Evolutionary conservation across 2,329 filamentous ascomycete genomes (phyloP).

Genomic region (Macrophomina tecta): DNA sequence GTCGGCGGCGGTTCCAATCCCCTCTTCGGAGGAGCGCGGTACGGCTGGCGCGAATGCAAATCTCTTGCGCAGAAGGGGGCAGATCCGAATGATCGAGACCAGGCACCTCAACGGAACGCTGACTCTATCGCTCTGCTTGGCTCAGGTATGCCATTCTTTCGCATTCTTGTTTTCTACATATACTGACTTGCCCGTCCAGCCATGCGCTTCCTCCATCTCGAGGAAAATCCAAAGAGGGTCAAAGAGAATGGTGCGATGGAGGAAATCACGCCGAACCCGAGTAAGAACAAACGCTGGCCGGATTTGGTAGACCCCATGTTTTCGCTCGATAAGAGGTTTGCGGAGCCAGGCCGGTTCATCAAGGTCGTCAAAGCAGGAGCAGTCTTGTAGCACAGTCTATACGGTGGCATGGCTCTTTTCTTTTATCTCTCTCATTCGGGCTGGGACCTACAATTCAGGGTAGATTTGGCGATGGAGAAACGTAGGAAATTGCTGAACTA

Average conservation of each 20-base stretch:
- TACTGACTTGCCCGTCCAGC: background rate
- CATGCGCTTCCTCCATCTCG: background rate
- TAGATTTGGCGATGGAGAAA: background rate
- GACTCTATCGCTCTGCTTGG: background rate
- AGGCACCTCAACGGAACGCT: background rate
- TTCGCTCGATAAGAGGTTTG: background rate
- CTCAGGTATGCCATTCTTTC: background rate
- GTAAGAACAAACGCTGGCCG: background rate
- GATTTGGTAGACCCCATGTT: background rate
- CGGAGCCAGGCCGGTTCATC: background rate
- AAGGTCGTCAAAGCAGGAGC: background rate
- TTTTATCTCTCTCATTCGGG: background rate
- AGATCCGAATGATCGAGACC: background rate
- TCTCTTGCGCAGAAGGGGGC: background rate
- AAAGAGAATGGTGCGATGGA: background rate
- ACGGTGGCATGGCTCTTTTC: background rate
- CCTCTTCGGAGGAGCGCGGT: background rate
- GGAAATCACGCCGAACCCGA: background rate
- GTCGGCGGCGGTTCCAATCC: background rate
- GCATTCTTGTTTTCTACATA: background rate
- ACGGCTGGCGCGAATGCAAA: background rate
- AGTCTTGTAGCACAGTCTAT: background rate
- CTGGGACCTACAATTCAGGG: background rate
- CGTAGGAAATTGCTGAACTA: background rate
- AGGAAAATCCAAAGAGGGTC: background rate